Conservation (phyloP, 257 asterid species). For the Nicotiana undulata region DNA sequence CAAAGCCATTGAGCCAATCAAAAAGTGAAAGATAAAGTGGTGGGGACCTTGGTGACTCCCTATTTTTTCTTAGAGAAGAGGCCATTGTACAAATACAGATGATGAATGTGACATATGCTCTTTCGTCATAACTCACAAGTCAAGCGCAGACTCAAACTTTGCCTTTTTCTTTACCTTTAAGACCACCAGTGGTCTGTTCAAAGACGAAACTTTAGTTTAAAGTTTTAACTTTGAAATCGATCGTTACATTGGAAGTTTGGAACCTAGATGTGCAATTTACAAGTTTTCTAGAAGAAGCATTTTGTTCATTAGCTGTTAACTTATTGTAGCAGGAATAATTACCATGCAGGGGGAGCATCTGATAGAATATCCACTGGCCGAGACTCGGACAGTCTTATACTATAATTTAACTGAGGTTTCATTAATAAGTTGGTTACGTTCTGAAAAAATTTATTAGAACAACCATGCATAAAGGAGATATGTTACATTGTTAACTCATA, state of each 20-base stretch:
- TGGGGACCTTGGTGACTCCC: background rate
- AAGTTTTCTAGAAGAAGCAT: background rate
- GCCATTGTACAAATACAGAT: background rate
- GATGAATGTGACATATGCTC: background rate
- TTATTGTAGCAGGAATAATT: background rate
- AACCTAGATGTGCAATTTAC: background rate
- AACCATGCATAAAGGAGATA: too few relatives aligned
- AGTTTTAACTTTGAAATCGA: background rate
- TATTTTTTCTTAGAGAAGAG: background rate
- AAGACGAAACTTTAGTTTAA: background rate
- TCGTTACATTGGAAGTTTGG: background rate
- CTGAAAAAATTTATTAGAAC: too few relatives aligned
- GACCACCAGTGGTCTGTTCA: background rate
- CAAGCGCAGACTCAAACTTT: background rate
- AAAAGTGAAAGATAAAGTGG: too few relatives aligned
- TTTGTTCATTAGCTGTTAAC: background rate
- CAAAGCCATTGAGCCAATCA: too few relatives aligned
- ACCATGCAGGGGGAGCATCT: background rate
- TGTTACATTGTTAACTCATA: too few relatives aligned
- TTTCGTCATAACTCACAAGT: background rate
- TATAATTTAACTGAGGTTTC: too few relatives aligned
- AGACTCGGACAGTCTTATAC: too few relatives aligned
- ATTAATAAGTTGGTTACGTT: too few relatives aligned
- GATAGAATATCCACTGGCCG: background rate
- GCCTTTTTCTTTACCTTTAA: background rate